These are phyloP conservation scores for Hypoxylon sp. DNA, from an alignment of 2,329 filamentous ascomycete species.

Conservation along the genomic window DNA sequence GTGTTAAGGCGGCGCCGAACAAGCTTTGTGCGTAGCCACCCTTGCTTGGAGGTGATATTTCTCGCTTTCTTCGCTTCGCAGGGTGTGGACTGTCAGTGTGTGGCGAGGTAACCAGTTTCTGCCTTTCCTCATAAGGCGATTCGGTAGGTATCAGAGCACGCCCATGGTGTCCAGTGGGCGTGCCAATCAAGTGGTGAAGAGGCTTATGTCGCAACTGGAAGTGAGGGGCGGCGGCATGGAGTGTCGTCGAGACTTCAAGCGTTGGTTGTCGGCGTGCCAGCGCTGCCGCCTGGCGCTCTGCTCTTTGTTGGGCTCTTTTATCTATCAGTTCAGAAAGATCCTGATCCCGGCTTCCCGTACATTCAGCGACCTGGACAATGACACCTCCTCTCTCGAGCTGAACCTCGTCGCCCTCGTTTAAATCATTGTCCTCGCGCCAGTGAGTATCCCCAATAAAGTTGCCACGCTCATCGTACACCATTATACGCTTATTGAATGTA, in stretches of 20 bases:
- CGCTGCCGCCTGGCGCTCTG: slow-evolving; percentile 62
- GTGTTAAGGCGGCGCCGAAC: slow-evolving; percentile 63
- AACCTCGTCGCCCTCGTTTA: slow-evolving; percentile 87
- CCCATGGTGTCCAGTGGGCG: slow-evolving; percentile 73
- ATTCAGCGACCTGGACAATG: slow-evolving; percentile 85
- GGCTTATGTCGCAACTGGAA: slow-evolving; percentile 61
- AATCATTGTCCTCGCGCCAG: slow-evolving; percentile 77
- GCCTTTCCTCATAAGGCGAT: slow-evolving; percentile 76
- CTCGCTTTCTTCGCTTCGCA: slow-evolving; percentile 60
- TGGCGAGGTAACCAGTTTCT: slow-evolving; percentile 53
- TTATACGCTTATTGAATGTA: slow-evolving; percentile 89
- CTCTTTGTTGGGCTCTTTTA: slow-evolving; percentile 73
- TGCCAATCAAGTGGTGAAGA: slow-evolving; percentile 74
- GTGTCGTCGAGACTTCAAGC: slow-evolving; percentile 52
- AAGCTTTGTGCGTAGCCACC: slow-evolving; percentile 66
- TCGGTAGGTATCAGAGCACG: slow-evolving; percentile 70
- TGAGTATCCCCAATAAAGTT: slow-evolving; percentile 89
- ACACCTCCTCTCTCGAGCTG: slow-evolving; percentile 81
- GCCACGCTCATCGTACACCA: slow-evolving; percentile 87
- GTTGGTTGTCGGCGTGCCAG: slow-evolving; percentile 55
- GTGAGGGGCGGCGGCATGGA: slow-evolving; percentile 50
- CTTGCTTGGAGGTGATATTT: slow-evolving; percentile 60
- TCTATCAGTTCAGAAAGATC: slow-evolving; percentile 83
- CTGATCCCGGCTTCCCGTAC: slow-evolving; percentile 79
- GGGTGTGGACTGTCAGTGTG: slow-evolving; percentile 51